Conservation (phyloP, 805 yeast genomes). For the Metschnikowia shivogae region DNA sequence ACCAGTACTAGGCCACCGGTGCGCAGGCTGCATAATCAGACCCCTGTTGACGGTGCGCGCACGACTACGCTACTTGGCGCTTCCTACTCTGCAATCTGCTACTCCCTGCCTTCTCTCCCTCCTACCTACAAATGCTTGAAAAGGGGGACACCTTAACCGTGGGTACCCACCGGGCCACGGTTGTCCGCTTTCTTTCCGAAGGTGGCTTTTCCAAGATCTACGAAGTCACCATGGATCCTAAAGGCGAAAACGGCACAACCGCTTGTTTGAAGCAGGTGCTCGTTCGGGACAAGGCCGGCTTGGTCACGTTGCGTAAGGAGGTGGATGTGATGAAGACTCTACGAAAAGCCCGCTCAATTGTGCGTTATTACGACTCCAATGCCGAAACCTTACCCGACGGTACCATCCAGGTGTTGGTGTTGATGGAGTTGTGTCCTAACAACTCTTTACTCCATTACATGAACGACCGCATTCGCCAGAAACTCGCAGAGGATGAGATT, state of each 20-base stretch:
- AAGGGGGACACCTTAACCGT: constrained; percentile 39
- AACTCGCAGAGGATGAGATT: constrained; percentile 72
- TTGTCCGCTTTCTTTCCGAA: constrained; percentile 36
- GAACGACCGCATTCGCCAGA: constrained; percentile 80
- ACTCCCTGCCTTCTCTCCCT: neutral
- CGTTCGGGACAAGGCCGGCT: constrained; percentile 66
- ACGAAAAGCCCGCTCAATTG: constrained; percentile 54
- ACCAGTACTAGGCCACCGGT: too few species aligned
- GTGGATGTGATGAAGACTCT: constrained; percentile 76
- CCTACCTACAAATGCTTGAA: constrained; percentile 20
- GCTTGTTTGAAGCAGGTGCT: constrained; percentile 66
- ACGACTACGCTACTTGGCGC: constrained; percentile 3
- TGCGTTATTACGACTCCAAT: constrained; percentile 69
- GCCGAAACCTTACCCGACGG: constrained; percentile 56
- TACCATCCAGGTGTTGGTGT: constrained; percentile 76
- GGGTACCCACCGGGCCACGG: constrained; percentile 37
- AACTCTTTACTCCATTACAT: constrained; percentile 83
- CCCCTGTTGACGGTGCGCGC: neutral
- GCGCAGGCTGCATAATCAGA: neutral
- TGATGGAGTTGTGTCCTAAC: constrained; percentile 92
- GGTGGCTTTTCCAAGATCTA: constrained; percentile 84
- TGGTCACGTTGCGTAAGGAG: constrained; percentile 63
- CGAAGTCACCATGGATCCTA: constrained; percentile 54
- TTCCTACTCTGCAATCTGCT: neutral
- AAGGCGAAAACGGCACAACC: constrained; percentile 41